These are phyloP conservation scores for Fusarium sp. DNA, from an alignment of 2,329 filamentous ascomycete species.

Conservation along the genomic window DNA sequence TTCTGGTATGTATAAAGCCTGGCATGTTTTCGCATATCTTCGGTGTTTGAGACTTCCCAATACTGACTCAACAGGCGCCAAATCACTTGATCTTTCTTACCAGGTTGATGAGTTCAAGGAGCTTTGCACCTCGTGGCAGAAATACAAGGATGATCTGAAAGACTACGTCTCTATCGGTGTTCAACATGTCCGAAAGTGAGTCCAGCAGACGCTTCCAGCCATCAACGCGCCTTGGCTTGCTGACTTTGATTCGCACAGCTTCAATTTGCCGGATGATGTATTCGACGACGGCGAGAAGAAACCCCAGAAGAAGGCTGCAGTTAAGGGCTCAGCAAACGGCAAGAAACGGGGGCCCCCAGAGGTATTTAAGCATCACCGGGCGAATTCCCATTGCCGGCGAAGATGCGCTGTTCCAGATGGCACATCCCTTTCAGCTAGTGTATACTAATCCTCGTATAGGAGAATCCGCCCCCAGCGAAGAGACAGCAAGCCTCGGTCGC, in stretches of 20 bases:
- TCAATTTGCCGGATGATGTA: slow-evolving; percentile 88
- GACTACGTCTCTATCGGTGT: slow-evolving; percentile 73
- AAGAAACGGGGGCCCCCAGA: slow-evolving; percentile 64
- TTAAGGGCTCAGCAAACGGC: slow-evolving; percentile 53
- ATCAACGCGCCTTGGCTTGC: slow-evolving; percentile 7
- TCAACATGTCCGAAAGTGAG: slow-evolving; percentile 87
- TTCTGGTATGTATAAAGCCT: slow-evolving; percentile 68
- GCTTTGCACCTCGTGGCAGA: slow-evolving; percentile 80
- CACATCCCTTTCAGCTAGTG: slow-evolving; percentile 12
- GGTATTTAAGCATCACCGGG: slow-evolving; percentile 51
- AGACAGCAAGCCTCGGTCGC: slow-evolving; percentile 57
- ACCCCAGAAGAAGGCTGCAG: slow-evolving; percentile 68
- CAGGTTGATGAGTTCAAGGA: slow-evolving; percentile 89
- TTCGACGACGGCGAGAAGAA: slow-evolving; percentile 84
- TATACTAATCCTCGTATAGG: slow-evolving; percentile 50
- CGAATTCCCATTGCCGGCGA: slow-evolving; percentile 20
- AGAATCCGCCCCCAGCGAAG: slow-evolving; percentile 55
- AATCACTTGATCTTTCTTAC: slow-evolving; percentile 80
- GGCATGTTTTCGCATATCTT: not conserved
- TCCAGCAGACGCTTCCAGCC: slow-evolving; percentile 22
- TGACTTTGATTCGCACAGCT: slow-evolving; percentile 63
- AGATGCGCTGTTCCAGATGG: slow-evolving; percentile 14
- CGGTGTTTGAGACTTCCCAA: not conserved
- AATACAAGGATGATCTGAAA: slow-evolving; percentile 80
- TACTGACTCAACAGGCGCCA: slow-evolving; percentile 66